phyloP scores from a whole-genome alignment of 495 filamentous ascomycete species.

The Aspergillus nidulans region DNA sequence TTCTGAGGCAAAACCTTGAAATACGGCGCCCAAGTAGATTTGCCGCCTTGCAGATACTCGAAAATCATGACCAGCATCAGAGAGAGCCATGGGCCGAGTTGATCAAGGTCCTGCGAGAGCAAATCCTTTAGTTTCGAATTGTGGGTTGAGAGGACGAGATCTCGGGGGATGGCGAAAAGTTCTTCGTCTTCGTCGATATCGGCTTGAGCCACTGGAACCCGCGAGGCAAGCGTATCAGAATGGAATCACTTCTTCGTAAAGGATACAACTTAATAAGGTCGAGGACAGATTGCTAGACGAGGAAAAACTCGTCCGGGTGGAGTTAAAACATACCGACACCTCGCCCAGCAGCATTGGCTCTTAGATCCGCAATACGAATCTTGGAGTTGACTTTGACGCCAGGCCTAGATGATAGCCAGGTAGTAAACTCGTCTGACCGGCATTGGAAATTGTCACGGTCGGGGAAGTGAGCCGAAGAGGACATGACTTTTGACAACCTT shows the following conservation, averaged over 20 bases:
- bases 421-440: slow-evolving; percentile 47
- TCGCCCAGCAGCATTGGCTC: slow-evolving; percentile 49
- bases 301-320: slow-evolving; percentile 12
- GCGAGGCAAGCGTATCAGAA: slow-evolving; percentile 22
- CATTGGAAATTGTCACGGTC: slow-evolving; percentile 41
- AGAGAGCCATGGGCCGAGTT: slow-evolving; percentile 51
- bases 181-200: slow-evolving; percentile 60
- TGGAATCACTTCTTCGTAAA: slow-evolving; percentile 7
- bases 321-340: slow-evolving; percentile 51
- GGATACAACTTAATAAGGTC: slow-evolving; percentile 9
- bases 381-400: slow-evolving; percentile 53
- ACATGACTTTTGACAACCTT: slow-evolving; percentile 27
- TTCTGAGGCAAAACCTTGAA: slow-evolving; percentile 70
- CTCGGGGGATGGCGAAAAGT: slow-evolving; percentile 59
- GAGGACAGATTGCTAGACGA: slow-evolving; percentile 19
- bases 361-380: slow-evolving; percentile 51
- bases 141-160: slow-evolving; percentile 48
- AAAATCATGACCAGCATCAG: slow-evolving; percentile 79
- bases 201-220: slow-evolving; percentile 46
- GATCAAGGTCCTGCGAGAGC: slow-evolving; percentile 40
- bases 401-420: slow-evolving; percentile 49
- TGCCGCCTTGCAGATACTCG: slow-evolving; percentile 58
- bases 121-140: slow-evolving; percentile 46
- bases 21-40: slow-evolving; percentile 75
- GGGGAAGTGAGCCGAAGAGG: slow-evolving; percentile 34